A percentile compares a stretch with the other conserved stretches of the same genome.
Evolutionary conservation across 768 basidiomycete species (phyloP).

Genomic region (Tricholoma hemisulphureum): DNA sequence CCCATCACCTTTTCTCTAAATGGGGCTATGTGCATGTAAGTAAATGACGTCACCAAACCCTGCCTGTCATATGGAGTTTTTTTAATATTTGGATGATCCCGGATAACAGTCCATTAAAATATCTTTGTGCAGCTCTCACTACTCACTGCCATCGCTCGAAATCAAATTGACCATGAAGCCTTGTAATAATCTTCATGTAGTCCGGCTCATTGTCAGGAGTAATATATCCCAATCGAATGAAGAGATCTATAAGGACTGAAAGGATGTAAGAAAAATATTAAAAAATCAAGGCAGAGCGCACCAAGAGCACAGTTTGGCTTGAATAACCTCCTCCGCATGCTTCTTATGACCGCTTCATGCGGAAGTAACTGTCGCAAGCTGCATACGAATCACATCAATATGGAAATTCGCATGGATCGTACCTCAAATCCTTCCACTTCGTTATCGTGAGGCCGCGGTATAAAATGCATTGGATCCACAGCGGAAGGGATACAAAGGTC

Average conservation of each 20-base stretch:
- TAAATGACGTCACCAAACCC: no score
- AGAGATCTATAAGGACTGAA: slow-evolving; percentile 84
- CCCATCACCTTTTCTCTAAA: neutral
- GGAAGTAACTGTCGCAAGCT: slow-evolving; percentile 54
- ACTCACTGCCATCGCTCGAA: slow-evolving; percentile 50
- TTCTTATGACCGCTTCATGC: slow-evolving; percentile 57
- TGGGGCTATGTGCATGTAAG: neutral
- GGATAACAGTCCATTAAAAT: no score
- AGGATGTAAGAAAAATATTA: neutral
- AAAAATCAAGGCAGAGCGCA: slow-evolving; percentile 31
- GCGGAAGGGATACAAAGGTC: slow-evolving; percentile 69
- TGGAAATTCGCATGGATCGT: neutral
- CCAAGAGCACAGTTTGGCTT: slow-evolving; percentile 92
- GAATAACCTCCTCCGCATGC: slow-evolving; percentile 71
- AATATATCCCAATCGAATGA: slow-evolving; percentile 82
- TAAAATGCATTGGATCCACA: slow-evolving; percentile 46
- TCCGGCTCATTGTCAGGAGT: slow-evolving; percentile 87
- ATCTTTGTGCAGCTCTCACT: no score
- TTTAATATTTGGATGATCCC: no score
- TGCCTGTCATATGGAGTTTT: no score
- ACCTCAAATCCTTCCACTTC: slow-evolving; percentile 96
- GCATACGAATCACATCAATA: neutral
- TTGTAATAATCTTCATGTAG: slow-evolving; percentile 72
- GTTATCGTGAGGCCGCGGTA: slow-evolving; percentile 79
- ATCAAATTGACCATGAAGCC: slow-evolving; percentile 71